Evolutionary conservation across 257 asterid genomes (phyloP).

Genomic region (Rubia yunnanensis): DNA sequence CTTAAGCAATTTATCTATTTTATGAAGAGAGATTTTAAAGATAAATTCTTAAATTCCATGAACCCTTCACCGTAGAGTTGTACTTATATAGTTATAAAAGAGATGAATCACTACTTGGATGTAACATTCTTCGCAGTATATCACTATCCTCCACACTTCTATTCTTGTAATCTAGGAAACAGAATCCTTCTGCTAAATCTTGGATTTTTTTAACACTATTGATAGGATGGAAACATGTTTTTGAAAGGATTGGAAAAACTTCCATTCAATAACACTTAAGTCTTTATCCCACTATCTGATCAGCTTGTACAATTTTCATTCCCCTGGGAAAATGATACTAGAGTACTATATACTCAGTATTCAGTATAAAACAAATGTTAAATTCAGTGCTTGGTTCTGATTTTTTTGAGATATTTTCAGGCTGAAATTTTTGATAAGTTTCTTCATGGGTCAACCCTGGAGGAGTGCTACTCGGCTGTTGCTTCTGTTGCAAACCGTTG

Average conservation of each 20-base stretch:
- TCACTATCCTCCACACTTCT: neutral
- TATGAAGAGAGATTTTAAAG: neutral
- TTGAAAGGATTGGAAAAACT: too few species aligned
- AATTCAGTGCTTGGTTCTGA: slow-evolving; percentile 8
- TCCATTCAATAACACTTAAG: too few species aligned
- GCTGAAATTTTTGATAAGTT: slow-evolving; percentile 95
- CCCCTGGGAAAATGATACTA: neutral
- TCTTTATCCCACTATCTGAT: too few species aligned
- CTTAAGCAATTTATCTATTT: neutral
- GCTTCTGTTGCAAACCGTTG: slow-evolving; percentile 96
- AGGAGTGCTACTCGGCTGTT: slow-evolving; percentile 88
- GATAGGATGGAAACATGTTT: too few species aligned
- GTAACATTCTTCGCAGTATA: neutral
- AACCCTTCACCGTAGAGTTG: neutral
- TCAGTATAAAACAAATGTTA: neutral
- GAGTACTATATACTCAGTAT: neutral
- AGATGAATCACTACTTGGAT: neutral
- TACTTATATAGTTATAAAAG: neutral
- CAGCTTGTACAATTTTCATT: neutral
- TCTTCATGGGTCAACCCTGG: slow-evolving; percentile 82
- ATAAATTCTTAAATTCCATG: neutral
- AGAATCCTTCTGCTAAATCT: neutral
- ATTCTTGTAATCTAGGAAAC: neutral
- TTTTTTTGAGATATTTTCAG: slow-evolving; percentile 35
- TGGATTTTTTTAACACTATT: too few species aligned